Conservation (phyloP, 202 grass and related monocot genomes). For the Schoenoplectus tabernaemontani region DNA sequence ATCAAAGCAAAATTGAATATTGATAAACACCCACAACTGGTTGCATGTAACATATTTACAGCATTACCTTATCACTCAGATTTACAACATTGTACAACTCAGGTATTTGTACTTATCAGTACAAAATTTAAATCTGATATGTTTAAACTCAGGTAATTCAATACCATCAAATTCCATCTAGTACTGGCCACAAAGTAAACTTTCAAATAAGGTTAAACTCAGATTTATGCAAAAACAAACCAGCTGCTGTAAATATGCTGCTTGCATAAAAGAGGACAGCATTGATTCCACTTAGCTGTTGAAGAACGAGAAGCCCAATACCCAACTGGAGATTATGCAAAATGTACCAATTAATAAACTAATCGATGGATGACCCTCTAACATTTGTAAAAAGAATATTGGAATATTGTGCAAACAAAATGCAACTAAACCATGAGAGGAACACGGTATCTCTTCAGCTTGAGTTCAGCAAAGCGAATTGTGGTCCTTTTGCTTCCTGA, state of each 20-base stretch:
- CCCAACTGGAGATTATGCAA: conserved; percentile 46
- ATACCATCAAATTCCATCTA: background rate
- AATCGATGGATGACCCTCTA: background rate
- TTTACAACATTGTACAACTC: background rate
- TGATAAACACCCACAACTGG: conserved; percentile 25
- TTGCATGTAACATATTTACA: background rate
- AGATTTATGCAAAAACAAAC: conserved; percentile 25
- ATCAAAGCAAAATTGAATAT: background rate
- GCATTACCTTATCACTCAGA: background rate
- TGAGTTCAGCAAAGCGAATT: conserved; percentile 77
- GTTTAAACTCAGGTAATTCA: too few species aligned
- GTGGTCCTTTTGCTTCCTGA: conserved; percentile 80
- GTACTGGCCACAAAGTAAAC: background rate
- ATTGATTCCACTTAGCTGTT: conserved; percentile 95
- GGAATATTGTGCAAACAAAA: background rate
- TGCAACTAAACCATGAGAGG: conserved; percentile 47
- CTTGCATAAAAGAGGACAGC: conserved; percentile 82
- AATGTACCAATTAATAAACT: background rate
- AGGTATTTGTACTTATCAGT: background rate
- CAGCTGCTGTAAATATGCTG: conserved; percentile 93
- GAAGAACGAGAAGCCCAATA: conserved; percentile 80
- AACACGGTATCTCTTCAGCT: conserved; percentile 65
- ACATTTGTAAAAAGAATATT: background rate
- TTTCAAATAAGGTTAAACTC: background rate
- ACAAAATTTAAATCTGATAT: conserved; percentile 1